A percentile compares a stretch with the other conserved stretches of the same genome.
phyloP scores from a whole-genome alignment of 129 eudicot genomes.

The Lactuca sativa region DNA sequence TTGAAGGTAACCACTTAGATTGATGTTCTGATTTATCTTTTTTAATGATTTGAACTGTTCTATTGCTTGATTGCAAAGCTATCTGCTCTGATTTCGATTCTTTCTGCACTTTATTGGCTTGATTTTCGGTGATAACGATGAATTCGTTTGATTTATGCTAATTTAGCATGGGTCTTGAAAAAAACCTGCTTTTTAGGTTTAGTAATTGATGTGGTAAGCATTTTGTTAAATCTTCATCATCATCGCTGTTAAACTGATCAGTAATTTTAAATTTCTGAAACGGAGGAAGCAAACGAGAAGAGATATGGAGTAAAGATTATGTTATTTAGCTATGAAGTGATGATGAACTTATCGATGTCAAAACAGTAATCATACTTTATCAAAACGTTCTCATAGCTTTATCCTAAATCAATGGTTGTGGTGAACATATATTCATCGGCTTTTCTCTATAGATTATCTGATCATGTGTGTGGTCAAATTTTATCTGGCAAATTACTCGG shows the following conservation, averaged over 20 bases:
- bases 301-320: background rate
- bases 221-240: background rate
- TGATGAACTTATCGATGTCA: background rate
- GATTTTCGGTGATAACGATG: constrained; percentile 13
- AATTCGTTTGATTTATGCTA: constrained; percentile 18
- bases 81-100: constrained; percentile 15
- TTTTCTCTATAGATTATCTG: background rate
- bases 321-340: background rate
- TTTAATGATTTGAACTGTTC: constrained; percentile 4
- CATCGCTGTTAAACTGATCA: background rate
- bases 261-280: background rate
- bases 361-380: background rate
- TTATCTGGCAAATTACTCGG: background rate
- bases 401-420: background rate
- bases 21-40: constrained; percentile 1
- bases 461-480: background rate
- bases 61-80: constrained; percentile 7
- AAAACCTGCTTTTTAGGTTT: constrained; percentile 1
- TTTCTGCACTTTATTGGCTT: constrained; percentile 11
- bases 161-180: constrained; percentile 14
- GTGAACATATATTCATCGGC: background rate
- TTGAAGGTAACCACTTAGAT: constrained; percentile 24
- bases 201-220: constrained; percentile 5
- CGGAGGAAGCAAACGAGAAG: background rate
- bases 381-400: background rate